Evolutionary conservation across 2,329 filamentous ascomycete species (phyloP), one percentile per base, ranked within the genome.

Genomic region (Colletotrichum lentis): DNA sequence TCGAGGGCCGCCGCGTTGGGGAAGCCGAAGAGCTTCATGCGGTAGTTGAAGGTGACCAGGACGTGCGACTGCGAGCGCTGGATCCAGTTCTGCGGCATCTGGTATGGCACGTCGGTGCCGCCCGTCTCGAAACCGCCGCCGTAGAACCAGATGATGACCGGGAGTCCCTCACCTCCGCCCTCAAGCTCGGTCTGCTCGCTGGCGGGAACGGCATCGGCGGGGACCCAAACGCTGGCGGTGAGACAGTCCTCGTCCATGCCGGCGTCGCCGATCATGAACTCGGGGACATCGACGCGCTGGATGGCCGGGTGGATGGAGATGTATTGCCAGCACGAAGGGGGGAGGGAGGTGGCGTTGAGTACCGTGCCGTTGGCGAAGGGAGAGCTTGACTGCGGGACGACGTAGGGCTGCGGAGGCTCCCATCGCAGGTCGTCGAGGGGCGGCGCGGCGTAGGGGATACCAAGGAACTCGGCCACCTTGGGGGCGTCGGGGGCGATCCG

Each of bases 221-320:
- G 66, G 16, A 47, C 62, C 66, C 66, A 69, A 4, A 91, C 83
- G 63, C 83, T 85, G 67, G 91, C 76, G 2, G 82, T 88, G 44
- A 91, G 77, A 71, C 89, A 92, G 75, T 91, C 88, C 75, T 92
- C 90, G 43, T 69, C 50, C 66, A 69, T 66, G 20, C 66, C 66
- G 43, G 66, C 66, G 44, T 39, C 35, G 18, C 66, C 62, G 50
- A 66, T 69, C 66, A 69, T 66, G 62, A 69, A 69, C 66, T 69
- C 66, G 20, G 66, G 62, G 49, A 66, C 66, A 20, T 69, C 62
- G 37, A 65, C 56, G 12, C 66, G 66, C 55, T 56, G 62, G 27
- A 69, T 60, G 35, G 62, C 66, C 37, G 66, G 66, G 37, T 65
- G 62, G 20, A 69, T 55, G 56, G 66, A 69, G 50, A 69, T 69